Conservation (phyloP, 176 grass and related monocot species). For the Metroxylon sagu region DNA sequence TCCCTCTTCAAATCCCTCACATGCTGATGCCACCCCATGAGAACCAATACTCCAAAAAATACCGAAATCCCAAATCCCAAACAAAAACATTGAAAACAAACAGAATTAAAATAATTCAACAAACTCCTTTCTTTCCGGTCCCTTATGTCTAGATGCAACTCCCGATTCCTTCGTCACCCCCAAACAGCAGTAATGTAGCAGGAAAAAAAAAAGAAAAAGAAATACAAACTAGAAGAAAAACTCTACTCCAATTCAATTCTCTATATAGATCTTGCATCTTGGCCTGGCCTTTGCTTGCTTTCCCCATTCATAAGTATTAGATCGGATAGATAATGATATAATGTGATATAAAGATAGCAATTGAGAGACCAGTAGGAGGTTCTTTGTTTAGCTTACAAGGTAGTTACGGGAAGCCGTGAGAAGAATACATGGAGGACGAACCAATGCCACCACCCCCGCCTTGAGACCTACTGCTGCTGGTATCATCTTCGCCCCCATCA, state of each 20-base stretch:
- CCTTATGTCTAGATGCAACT: not conserved
- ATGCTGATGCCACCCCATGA: not conserved
- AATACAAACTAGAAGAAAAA: too few relatives aligned
- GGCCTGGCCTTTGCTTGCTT: not conserved
- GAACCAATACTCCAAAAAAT: not conserved
- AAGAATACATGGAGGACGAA: not conserved
- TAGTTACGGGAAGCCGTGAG: not conserved
- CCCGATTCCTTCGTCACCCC: not conserved
- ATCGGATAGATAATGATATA: not conserved
- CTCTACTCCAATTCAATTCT: too few relatives aligned
- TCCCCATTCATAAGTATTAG: not conserved
- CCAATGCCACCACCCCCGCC: not conserved
- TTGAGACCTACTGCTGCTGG: not conserved
- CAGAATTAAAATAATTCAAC: not conserved
- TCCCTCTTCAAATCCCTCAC: not conserved
- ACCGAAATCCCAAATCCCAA: not conserved
- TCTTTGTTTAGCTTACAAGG: constrained; percentile 11
- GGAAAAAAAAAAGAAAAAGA: not conserved
- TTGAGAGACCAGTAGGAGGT: not conserved
- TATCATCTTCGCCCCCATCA: constrained; percentile 27
- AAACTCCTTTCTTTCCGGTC: not conserved
- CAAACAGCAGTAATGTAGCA: not conserved
- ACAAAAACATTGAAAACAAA: not conserved
- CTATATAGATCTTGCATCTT: not conserved
- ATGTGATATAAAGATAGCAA: not conserved